These are phyloP conservation scores for Populus euphratica DNA, from an alignment of 345 rosid genomes.

Conservation along the genomic window DNA sequence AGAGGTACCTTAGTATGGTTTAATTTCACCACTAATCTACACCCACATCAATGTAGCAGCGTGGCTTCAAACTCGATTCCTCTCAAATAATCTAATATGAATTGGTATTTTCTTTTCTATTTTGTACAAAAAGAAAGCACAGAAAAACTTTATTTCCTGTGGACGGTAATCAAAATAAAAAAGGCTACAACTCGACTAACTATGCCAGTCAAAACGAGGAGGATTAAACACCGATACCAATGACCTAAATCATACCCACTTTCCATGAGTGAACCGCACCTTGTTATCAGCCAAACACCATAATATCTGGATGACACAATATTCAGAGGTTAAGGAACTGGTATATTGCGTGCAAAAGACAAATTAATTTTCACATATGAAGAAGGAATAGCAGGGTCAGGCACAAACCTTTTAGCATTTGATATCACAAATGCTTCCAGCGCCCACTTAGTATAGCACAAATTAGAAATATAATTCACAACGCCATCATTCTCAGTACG, in stretches of 20 bases:
- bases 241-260: conserved; percentile 64
- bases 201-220: conserved; percentile 57
- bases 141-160: conserved; percentile 42
- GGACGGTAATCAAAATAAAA: conserved; percentile 58
- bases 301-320: conserved; percentile 48
- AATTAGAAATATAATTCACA: conserved; percentile 35
- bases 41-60: background rate
- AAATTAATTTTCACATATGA: background rate
- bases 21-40: background rate
- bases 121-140: background rate
- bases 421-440: conserved; percentile 90
- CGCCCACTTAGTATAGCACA: conserved; percentile 93
- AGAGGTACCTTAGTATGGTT: background rate
- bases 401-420: conserved; percentile 77
- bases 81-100: background rate
- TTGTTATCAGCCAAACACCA: conserved; percentile 95
- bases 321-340: background rate
- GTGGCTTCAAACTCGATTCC: background rate
- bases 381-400: background rate
- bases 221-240: conserved; percentile 53
- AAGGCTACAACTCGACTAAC: conserved; percentile 56
- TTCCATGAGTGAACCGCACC: conserved; percentile 73
- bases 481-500: conserved; percentile 30
- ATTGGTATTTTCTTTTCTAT: background rate
- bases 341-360: background rate